Base-by-base conservation (phyloP, 2,329 filamentous ascomycete genomes). In the Monosporascus sp. region DNA sequence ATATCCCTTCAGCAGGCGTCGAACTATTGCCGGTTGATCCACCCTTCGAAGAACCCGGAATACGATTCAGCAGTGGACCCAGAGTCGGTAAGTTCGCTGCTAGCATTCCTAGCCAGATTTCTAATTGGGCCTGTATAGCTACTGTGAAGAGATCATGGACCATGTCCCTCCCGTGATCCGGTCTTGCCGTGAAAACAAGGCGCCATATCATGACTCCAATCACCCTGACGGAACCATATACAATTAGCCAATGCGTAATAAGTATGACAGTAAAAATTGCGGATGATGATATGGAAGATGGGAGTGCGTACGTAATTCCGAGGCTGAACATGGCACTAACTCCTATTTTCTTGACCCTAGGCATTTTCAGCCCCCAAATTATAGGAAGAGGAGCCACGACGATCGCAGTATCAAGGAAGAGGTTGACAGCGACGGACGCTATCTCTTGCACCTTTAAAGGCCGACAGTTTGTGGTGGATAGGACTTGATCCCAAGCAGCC, bases 81-180 rank as follows among this genome's bases (percentile, higher is more conserved):
- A 53, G 52, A 3, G 41, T 50, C n/a, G 52, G 52, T 37, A 53
- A 19, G 36, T 53, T 53, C 2, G 52, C 52, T n/a, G 52, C 52
- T 3, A 53, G 41, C 16, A 53, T 53, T 7, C 48, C 52, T 19
- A 53, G 36, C 52, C 52, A 53, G 5, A 50, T 17, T 14, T 53
- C 52, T 22, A 53, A 22, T 6, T 50, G 19, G 48, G 38, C 34
- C 19, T 50, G 52, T 19, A 53, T 2, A 7, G 22, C 20, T 19
- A 50, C 6, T 17, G 16, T 17, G 17, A 38, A 50, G 3, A 34
- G 7, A 9, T 53, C 48, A 27, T 53, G 50, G 7, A 50, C 36
- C 9, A 50, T 9, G 36, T 53, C 52, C 19, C 8, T 26, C 47
- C 9, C 9, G 19, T 47, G 47, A 27, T 37, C 38, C 19, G 40